Evolutionary conservation across 1,284 basidiomycete species (phyloP).

Genomic region (Marasmius fiardii): DNA sequence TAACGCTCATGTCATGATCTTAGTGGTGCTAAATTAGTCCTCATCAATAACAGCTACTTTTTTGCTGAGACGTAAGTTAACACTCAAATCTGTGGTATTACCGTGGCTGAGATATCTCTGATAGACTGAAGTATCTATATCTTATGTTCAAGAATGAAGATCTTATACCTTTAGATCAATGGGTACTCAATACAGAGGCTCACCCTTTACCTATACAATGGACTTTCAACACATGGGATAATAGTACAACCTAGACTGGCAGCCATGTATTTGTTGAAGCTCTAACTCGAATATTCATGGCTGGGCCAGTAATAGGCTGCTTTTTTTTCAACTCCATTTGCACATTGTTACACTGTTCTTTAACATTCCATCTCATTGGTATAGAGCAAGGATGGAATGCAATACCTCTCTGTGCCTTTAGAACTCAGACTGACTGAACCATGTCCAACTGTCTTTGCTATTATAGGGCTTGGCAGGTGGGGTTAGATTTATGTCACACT

Average conservation of each 20-base stretch:
- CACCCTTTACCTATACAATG: constrained; percentile 26
- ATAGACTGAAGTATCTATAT: constrained; percentile 23
- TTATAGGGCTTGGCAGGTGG: too few relatives aligned
- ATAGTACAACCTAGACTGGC: background rate
- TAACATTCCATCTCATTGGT: too few relatives aligned
- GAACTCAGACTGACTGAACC: too few relatives aligned
- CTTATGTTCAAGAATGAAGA: constrained; percentile 22
- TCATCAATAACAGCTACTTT: background rate
- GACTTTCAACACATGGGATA: constrained; percentile 9
- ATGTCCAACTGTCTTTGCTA: too few relatives aligned
- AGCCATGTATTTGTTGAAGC: background rate
- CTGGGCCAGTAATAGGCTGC: too few relatives aligned
- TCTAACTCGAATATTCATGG: background rate
- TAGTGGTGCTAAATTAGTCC: background rate
- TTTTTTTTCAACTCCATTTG: too few relatives aligned
- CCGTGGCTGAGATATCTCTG: background rate
- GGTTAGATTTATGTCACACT: too few relatives aligned
- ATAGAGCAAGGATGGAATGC: too few relatives aligned
- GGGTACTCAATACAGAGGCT: constrained; percentile 27
- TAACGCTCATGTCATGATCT: constrained; percentile 9
- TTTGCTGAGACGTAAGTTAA: background rate
- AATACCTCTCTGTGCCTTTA: too few relatives aligned
- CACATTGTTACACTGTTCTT: too few relatives aligned
- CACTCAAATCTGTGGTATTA: background rate
- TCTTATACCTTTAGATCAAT: constrained; percentile 22